Evolutionary conservation across 768 basidiomycete genomes (phyloP).

Genomic region (Wakefieldia striispora): DNA sequence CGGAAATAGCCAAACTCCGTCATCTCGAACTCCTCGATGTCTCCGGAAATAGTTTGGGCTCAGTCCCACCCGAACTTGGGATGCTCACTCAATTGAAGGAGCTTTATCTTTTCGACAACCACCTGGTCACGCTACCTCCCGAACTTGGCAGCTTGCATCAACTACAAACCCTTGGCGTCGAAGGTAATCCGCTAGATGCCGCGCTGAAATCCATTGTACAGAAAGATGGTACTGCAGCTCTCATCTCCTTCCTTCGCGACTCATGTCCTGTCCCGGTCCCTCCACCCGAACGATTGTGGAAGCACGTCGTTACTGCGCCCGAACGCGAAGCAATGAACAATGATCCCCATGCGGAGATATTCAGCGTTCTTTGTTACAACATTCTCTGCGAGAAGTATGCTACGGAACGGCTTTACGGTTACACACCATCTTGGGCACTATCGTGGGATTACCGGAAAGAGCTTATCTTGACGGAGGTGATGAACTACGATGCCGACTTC

Average conservation of each 20-base stretch:
- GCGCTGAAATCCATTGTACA: slow-evolving; percentile 78
- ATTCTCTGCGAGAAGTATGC: slow-evolving; percentile 92
- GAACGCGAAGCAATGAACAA: slow-evolving; percentile 57
- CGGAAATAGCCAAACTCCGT: slow-evolving; percentile 78
- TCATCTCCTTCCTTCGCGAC: slow-evolving; percentile 91
- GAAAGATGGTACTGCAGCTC: slow-evolving; percentile 89
- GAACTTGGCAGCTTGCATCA: slow-evolving; percentile 91
- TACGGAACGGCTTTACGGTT: slow-evolving; percentile 86
- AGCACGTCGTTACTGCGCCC: slow-evolving; percentile 52
- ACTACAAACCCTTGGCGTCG: slow-evolving; percentile 89
- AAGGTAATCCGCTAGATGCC: slow-evolving; percentile 92
- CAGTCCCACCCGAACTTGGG: slow-evolving; percentile 84
- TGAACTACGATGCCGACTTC: slow-evolving; percentile 81
- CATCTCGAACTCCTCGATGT: slow-evolving; percentile 89
- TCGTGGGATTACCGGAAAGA: slow-evolving; percentile 95
- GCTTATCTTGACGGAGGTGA: slow-evolving; percentile 80
- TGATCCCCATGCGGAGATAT: slow-evolving; percentile 72
- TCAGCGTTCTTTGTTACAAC: slow-evolving; percentile 87
- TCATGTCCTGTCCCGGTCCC: slow-evolving; percentile 78
- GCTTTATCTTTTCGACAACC: slow-evolving; percentile 94
- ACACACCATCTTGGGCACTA: slow-evolving; percentile 95
- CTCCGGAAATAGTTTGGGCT: slow-evolving; percentile 79
- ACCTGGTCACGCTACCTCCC: slow-evolving; percentile 76
- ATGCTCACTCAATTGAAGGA: slow-evolving; percentile 89
- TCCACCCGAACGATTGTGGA: slow-evolving; percentile 83